Percentiles rank a stretch among this genome's conserved stretches.
These are phyloP conservation scores for Eimeria praecox DNA, from an alignment of 169 alveolate genomes.

Conservation along the genomic window DNA sequence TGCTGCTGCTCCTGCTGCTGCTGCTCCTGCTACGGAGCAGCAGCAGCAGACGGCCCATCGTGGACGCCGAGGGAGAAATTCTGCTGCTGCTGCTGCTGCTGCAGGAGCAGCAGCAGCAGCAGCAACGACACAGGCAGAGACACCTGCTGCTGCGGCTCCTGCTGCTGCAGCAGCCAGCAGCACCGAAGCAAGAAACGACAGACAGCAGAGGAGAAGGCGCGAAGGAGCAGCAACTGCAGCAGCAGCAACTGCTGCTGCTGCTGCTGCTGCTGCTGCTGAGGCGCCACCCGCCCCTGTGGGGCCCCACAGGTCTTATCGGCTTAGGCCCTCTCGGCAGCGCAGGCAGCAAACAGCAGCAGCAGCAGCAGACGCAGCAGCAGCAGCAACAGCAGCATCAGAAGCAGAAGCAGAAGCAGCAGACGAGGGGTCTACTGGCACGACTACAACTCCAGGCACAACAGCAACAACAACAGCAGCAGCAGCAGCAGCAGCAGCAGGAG, in stretches of 20 bases:
- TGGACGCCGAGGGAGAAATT: conserved; percentile 7
- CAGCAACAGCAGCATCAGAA: conserved; percentile 2
- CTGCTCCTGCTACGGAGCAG: neutral
- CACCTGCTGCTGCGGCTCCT: neutral
- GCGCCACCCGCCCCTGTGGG: neutral
- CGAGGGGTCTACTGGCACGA: neutral
- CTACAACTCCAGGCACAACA: neutral
- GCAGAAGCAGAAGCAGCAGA: neutral
- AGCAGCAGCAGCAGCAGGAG: conserved; percentile 51
- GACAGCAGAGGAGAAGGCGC: conserved; percentile 5
- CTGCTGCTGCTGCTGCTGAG: neutral
- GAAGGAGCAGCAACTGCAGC: conserved; percentile 36
- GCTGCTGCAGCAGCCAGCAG: neutral
- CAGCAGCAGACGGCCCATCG: conserved; percentile 6
- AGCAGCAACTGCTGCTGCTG: conserved; percentile 3
- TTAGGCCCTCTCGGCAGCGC: neutral
- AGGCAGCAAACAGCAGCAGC: conserved; percentile 4
- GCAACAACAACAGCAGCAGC: conserved; percentile 39
- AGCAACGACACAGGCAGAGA: neutral
- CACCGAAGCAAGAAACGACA: neutral
- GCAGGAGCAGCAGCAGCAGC: neutral
- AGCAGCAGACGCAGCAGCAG: conserved; percentile 19
- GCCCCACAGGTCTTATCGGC: neutral
- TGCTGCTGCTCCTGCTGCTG: conserved; percentile 1
- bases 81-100: conserved; percentile 22